Conservation (phyloP, 106 monocot genomes). For the Posidonia australis region DNA sequence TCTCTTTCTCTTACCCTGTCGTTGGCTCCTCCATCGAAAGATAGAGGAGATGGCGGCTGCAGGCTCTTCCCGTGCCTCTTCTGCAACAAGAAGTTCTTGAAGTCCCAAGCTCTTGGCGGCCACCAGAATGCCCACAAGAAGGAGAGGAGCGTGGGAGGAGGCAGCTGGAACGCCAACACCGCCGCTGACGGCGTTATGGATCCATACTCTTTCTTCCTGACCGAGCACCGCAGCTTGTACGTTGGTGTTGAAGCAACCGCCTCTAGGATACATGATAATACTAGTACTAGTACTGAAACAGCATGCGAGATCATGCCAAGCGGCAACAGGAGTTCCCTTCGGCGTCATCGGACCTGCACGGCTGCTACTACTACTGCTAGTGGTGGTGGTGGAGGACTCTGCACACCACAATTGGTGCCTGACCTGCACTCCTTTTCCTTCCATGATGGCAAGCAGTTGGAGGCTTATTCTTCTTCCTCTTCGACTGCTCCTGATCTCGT, state of each 20-base stretch:
- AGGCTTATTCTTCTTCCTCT: too few relatives aligned
- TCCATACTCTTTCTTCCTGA: background rate
- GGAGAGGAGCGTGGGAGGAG: slow-evolving; percentile 49
- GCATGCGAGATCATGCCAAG: too few relatives aligned
- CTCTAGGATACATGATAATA: too few relatives aligned
- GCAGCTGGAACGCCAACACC: background rate
- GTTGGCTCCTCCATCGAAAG: slow-evolving; percentile 7
- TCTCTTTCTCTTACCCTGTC: slow-evolving; percentile 15
- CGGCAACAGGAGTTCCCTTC: too few relatives aligned
- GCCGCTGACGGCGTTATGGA: background rate
- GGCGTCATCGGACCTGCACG: too few relatives aligned
- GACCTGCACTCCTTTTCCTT: too few relatives aligned
- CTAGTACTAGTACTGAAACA: too few relatives aligned
- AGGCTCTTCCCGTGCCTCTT: slow-evolving; percentile 78
- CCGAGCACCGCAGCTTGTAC: background rate
- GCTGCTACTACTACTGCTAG: too few relatives aligned
- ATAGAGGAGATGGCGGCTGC: slow-evolving; percentile 13
- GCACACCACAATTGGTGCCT: too few relatives aligned
- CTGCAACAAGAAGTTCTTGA: slow-evolving; percentile 87
- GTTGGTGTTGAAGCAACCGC: background rate
- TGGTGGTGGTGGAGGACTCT: too few relatives aligned
- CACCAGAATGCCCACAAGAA: slow-evolving; percentile 90
- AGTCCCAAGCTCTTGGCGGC: slow-evolving; percentile 79
- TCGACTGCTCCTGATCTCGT: too few relatives aligned
- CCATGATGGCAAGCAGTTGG: too few relatives aligned